Percentiles rank a stretch among this genome's conserved stretches.
phyloP scores from a whole-genome alignment of 2,329 filamentous ascomycete genomes.

The Trichocomaceae sp. region DNA sequence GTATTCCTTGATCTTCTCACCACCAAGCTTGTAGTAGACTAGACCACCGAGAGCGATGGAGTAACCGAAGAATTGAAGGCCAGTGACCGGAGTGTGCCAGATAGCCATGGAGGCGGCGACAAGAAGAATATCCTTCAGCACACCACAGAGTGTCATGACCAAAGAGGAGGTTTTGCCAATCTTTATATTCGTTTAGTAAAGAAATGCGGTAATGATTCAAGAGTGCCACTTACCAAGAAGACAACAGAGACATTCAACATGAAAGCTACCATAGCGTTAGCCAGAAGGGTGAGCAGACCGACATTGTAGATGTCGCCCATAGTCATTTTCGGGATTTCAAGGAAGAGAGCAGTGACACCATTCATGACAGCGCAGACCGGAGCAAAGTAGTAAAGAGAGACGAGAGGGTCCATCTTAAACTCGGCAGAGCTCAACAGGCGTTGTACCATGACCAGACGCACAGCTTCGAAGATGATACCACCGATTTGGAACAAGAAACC shows the following conservation, averaged over 20 bases:
- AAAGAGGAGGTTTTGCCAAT: conserved; percentile 84
- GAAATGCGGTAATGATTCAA: too few relatives aligned
- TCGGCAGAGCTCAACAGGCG: conserved; percentile 69
- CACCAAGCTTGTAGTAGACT: conserved; percentile 63
- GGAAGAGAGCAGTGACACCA: conserved; percentile 59
- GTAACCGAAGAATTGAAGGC: conserved; percentile 72
- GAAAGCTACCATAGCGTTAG: conserved; percentile 74
- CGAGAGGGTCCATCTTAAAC: conserved; percentile 82
- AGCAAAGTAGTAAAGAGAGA: conserved; percentile 84
- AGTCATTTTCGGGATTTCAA: conserved; percentile 62
- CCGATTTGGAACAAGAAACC: conserved; percentile 65
- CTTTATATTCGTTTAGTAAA: conserved; percentile 37
- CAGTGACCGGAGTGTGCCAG: conserved; percentile 65
- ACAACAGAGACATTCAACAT: conserved; percentile 76
- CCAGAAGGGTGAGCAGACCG: conserved; percentile 59
- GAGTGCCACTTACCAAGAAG: conserved; percentile 60
- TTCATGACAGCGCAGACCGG: conserved; percentile 81
- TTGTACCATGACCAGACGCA: conserved; percentile 79
- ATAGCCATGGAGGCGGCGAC: conserved; percentile 70
- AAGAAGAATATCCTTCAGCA: conserved; percentile 81
- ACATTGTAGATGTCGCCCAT: conserved; percentile 60
- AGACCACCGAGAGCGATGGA: conserved; percentile 60
- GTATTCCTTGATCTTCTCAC: conserved; percentile 77
- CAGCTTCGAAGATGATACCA: conserved; percentile 73
- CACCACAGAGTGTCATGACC: conserved; percentile 77